Conservation (phyloP, 352 stramenopile genomes). For the Pythium oligandrum region DNA sequence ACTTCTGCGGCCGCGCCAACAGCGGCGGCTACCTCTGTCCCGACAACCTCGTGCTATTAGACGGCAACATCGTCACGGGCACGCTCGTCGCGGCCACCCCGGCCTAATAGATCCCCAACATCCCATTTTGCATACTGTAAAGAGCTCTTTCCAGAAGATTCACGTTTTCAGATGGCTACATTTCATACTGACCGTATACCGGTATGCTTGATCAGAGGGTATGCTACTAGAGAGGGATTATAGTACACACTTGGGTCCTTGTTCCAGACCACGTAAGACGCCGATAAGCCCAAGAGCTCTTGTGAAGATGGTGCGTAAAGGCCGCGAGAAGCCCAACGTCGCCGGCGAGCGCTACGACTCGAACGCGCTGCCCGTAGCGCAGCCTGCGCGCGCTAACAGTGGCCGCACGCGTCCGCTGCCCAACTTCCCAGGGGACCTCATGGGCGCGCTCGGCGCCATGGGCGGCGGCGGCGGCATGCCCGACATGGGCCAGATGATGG, state of each 20-base stretch:
- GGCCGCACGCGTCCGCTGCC: constrained; percentile 31
- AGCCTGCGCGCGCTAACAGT: constrained; percentile 13
- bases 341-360: constrained; percentile 82
- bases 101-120: no score
- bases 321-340: constrained; percentile 68
- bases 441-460: constrained; percentile 41
- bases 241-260: no score
- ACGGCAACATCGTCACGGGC: constrained; percentile 56
- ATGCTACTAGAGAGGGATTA: no score
- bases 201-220: no score
- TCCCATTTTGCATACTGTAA: no score
- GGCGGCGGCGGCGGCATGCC: constrained; percentile 34
- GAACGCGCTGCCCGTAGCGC: constrained; percentile 50
- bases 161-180: no score
- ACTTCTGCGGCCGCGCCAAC: constrained; percentile 65
- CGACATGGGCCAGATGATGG: constrained; percentile 51
- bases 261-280: no score
- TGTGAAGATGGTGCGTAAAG: constrained; percentile 29
- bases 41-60: constrained; percentile 60
- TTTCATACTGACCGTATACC: no score
- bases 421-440: constrained; percentile 47
- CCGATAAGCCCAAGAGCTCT: no score
- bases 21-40: constrained; percentile 56
- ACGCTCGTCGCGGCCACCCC: constrained; percentile 37
- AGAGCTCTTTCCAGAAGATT: no score